Evolutionary conservation across 1,139 yeast genomes (phyloP).

Genomic region (Yamadazyma sp.): DNA sequence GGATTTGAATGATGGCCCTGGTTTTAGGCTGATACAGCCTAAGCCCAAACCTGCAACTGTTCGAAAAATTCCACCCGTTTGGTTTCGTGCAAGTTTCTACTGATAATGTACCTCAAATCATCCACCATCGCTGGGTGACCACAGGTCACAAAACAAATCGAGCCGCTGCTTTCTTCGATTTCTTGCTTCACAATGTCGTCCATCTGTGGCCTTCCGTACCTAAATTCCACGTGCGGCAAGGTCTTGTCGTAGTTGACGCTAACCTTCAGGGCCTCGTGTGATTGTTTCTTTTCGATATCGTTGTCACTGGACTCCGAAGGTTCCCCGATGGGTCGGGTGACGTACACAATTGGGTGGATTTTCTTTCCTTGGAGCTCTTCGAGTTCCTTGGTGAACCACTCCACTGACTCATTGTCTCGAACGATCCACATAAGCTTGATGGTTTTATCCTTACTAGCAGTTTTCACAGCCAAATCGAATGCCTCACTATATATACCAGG

Average conservation of each 20-base stretch:
- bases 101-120: constrained; percentile 37
- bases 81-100: constrained; percentile 21
- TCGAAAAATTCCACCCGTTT: constrained; percentile 39
- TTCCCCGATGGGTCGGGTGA: constrained; percentile 27
- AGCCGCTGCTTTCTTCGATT: constrained; percentile 28
- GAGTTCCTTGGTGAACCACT: constrained; percentile 38
- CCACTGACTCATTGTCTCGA: constrained; percentile 31
- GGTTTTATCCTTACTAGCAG: constrained; percentile 17
- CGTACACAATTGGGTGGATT: constrained; percentile 30
- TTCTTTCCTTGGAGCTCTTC: constrained; percentile 22
- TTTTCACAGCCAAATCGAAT: constrained; percentile 22
- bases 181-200: constrained; percentile 26
- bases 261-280: constrained; percentile 6
- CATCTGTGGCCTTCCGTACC: constrained; percentile 35
- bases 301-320: constrained; percentile 6
- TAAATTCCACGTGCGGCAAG: constrained; percentile 29
- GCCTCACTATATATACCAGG: constrained; percentile 45
- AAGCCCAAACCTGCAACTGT: constrained; percentile 43
- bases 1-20: too few relatives aligned
- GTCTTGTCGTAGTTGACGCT: constrained; percentile 15
- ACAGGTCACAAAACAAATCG: constrained; percentile 49
- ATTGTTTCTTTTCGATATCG: constrained; percentile 7
- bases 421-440: constrained; percentile 38
- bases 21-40: constrained; percentile 2
- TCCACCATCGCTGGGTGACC: constrained; percentile 59